Evolutionary conservation across 1,139 yeast species (phyloP).

Genomic region (Suhomyces bribrorum): DNA sequence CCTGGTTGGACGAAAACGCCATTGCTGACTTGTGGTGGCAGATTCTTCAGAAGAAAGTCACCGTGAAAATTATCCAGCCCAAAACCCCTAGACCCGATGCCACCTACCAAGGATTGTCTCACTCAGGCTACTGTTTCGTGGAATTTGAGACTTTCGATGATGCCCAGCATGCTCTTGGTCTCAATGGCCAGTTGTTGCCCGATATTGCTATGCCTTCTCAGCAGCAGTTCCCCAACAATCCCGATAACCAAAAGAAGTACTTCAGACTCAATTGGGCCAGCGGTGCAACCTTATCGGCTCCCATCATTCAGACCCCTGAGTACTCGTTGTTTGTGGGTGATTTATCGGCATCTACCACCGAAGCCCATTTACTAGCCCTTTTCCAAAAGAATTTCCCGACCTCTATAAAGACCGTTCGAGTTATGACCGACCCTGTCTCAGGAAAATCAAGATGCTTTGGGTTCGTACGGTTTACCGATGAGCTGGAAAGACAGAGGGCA

Average conservation of each 20-base stretch:
- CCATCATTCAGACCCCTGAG: conserved; percentile 53
- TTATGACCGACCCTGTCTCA: conserved; percentile 73
- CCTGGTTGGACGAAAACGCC: conserved; percentile 65
- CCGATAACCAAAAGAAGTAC: conserved; percentile 57
- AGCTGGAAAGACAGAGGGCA: conserved; percentile 63
- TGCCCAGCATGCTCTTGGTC: conserved; percentile 63
- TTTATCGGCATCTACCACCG: conserved; percentile 70
- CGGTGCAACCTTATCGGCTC: conserved; percentile 59
- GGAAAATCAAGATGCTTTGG: conserved; percentile 79
- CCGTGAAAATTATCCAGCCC: conserved; percentile 57
- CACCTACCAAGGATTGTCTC: conserved; percentile 37
- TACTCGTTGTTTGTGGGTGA: conserved; percentile 78
- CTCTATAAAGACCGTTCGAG: conserved; percentile 66
- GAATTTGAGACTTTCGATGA: conserved; percentile 64
- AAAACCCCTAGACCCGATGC: conserved; percentile 31
- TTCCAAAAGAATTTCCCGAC: conserved; percentile 63
- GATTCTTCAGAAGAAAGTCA: conserved; percentile 40
- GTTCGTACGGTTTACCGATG: conserved; percentile 67
- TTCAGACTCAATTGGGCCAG: conserved; percentile 77
- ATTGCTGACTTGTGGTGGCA: conserved; percentile 63
- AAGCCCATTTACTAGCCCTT: conserved; percentile 64
- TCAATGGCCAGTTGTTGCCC: conserved; percentile 68
- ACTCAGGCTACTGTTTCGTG: conserved; percentile 74
- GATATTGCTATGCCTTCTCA: conserved; percentile 52
- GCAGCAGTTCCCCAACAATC: conserved; percentile 43